Evolutionary conservation across 23 red algal species (phyloP).

Genomic region (Agarophyton chilense): DNA sequence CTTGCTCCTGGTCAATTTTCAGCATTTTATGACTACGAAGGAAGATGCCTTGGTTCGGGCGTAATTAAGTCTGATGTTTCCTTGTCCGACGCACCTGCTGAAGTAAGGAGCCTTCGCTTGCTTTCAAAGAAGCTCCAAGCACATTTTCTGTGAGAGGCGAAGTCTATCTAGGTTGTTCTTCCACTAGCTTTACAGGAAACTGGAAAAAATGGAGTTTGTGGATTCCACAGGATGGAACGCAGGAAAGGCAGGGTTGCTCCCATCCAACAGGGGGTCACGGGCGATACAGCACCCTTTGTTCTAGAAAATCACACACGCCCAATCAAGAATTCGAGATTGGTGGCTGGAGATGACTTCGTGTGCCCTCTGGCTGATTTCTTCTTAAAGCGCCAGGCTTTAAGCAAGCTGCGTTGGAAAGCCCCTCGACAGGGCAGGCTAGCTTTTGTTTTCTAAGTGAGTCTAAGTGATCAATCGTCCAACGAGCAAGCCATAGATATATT

Average conservation of each 20-base stretch:
- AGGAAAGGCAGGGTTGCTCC: not conserved
- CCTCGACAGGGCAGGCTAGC: no score
- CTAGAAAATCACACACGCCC: not conserved
- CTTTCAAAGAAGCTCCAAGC: constrained; percentile 10
- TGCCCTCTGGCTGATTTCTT: not conserved
- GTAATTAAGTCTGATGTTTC: constrained; percentile 66
- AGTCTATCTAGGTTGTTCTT: not conserved
- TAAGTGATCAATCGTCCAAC: no score
- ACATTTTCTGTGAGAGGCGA: not conserved
- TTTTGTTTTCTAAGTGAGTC: no score
- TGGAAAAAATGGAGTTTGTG: not conserved
- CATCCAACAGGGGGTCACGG: not conserved
- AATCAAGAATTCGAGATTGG: not conserved
- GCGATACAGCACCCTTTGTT: not conserved
- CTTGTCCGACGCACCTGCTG: not conserved
- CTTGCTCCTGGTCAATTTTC: constrained; percentile 96
- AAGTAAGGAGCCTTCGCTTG: not conserved
- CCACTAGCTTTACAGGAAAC: not conserved
- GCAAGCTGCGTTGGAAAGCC: no score
- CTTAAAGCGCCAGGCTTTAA: no score
- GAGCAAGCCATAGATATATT: no score
- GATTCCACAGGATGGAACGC: not conserved
- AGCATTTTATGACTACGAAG: constrained; percentile 83
- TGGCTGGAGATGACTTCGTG: not conserved
- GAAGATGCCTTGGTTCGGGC: constrained; percentile 85